phyloP scores from a whole-genome alignment of 306 rosid species.

The Glycine tomentella region DNA sequence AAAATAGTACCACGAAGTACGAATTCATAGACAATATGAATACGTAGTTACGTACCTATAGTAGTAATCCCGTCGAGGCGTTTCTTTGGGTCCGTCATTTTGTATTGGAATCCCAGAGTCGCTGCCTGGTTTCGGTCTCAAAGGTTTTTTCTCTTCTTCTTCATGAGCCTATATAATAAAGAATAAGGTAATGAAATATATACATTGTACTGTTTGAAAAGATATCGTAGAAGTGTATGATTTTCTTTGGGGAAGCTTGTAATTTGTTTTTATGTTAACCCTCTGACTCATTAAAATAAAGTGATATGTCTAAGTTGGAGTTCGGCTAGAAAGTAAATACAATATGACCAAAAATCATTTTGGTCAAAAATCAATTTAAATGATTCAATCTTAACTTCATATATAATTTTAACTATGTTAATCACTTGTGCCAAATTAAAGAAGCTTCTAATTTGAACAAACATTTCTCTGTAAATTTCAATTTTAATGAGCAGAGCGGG shows the following conservation, averaged over 20 bases:
- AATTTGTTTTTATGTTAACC: too few species aligned
- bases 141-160: slow-evolving; percentile 62
- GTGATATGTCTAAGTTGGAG: too few species aligned
- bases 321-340: too few species aligned
- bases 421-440: too few species aligned
- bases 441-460: background rate
- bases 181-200: background rate
- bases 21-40: background rate
- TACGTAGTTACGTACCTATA: slow-evolving; percentile 61
- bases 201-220: background rate
- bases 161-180: slow-evolving; percentile 39
- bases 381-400: too few species aligned
- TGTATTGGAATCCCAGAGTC: slow-evolving; percentile 66
- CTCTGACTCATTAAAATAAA: too few species aligned
- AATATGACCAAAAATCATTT: too few species aligned
- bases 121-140: slow-evolving; percentile 50
- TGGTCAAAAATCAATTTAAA: too few species aligned
- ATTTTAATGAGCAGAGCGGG: background rate
- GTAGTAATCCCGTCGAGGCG: slow-evolving; percentile 70
- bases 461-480: background rate
- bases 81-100: slow-evolving; percentile 48
- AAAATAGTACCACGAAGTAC: background rate
- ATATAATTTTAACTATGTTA: too few species aligned
- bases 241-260: slow-evolving; percentile 1
- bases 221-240: background rate